A percentile compares a stretch with the other conserved stretches of the same genome.
phyloP scores from a whole-genome alignment of 176 grass and related monocot species.

The Melocanna baccifera region DNA sequence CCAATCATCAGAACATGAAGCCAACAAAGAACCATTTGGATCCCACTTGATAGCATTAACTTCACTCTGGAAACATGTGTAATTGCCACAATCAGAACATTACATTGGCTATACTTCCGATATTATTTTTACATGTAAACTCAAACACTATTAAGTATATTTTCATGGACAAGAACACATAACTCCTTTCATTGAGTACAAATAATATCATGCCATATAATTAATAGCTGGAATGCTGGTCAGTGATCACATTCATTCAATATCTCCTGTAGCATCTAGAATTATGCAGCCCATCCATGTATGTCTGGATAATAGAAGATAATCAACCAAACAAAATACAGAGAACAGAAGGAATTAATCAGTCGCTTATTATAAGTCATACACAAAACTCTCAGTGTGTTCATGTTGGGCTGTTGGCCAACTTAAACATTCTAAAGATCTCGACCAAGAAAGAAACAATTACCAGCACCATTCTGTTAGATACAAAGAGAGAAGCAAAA shows the following conservation, averaged over 20 bases:
- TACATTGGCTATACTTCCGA: not conserved
- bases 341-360: too few relatives aligned
- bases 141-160: not conserved
- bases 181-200: not conserved
- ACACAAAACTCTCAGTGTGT: too few relatives aligned
- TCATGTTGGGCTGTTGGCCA: too few relatives aligned
- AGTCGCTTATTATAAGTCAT: too few relatives aligned
- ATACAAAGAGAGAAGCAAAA: too few relatives aligned
- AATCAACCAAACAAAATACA: too few relatives aligned
- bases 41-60: slow-evolving; percentile 99
- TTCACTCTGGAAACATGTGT: slow-evolving; percentile 62
- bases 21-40: slow-evolving; percentile 86
- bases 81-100: not conserved
- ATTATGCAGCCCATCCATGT: not conserved
- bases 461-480: too few relatives aligned
- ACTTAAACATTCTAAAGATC: too few relatives aligned
- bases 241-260: not conserved
- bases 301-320: too few relatives aligned
- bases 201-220: not conserved
- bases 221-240: not conserved
- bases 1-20: slow-evolving; percentile 92
- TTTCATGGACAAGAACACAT: not conserved
- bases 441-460: too few relatives aligned
- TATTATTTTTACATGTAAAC: not conserved
- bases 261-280: not conserved